phyloP scores from a whole-genome alignment of 2,329 filamentous ascomycete genomes.

The Apiospora malaysiana region DNA sequence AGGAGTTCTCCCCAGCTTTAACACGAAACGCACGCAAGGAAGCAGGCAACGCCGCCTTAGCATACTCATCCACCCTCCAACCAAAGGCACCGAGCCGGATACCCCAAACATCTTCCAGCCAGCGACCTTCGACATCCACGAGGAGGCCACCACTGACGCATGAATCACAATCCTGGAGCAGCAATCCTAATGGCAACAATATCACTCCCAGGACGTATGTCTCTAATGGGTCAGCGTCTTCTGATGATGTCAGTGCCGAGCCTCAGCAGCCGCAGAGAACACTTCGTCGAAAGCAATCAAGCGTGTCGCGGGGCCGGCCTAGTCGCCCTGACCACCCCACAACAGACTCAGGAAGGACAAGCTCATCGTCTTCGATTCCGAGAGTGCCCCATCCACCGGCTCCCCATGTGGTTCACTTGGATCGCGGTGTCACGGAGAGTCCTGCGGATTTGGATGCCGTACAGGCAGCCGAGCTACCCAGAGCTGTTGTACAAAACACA shows the following conservation, averaged over 20 bases:
- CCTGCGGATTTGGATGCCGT: slow-evolving; percentile 50
- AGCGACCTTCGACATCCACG: slow-evolving; percentile 30
- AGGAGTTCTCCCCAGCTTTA: slow-evolving; percentile 33
- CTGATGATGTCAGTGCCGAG: slow-evolving; percentile 38
- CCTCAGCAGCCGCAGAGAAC: slow-evolving; percentile 47
- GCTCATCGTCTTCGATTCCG: slow-evolving; percentile 50
- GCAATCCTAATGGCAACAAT: slow-evolving; percentile 42
- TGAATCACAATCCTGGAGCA: slow-evolving; percentile 49
- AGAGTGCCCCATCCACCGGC: slow-evolving; percentile 46
- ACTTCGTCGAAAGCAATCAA: slow-evolving; percentile 57
- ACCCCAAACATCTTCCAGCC: slow-evolving; percentile 42
- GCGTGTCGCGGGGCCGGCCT: slow-evolving; percentile 46
- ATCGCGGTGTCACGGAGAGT: slow-evolving; percentile 50
- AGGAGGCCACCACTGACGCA: slow-evolving; percentile 46
- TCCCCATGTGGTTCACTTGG: slow-evolving; percentile 43
- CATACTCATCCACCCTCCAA: slow-evolving; percentile 31
- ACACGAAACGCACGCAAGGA: slow-evolving; percentile 36
- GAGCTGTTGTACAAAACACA: slow-evolving; percentile 46
- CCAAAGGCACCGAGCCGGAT: slow-evolving; percentile 42
- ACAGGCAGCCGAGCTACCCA: slow-evolving; percentile 49
- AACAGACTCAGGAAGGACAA: slow-evolving; percentile 44
- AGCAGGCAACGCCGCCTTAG: slow-evolving; percentile 30
- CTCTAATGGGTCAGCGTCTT: background rate
- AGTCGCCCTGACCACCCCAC: slow-evolving; percentile 42
- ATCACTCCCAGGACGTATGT: slow-evolving; percentile 40